Conservation (phyloP, 2,329 filamentous ascomycete genomes). For the Phaeosphaeria sp. region DNA sequence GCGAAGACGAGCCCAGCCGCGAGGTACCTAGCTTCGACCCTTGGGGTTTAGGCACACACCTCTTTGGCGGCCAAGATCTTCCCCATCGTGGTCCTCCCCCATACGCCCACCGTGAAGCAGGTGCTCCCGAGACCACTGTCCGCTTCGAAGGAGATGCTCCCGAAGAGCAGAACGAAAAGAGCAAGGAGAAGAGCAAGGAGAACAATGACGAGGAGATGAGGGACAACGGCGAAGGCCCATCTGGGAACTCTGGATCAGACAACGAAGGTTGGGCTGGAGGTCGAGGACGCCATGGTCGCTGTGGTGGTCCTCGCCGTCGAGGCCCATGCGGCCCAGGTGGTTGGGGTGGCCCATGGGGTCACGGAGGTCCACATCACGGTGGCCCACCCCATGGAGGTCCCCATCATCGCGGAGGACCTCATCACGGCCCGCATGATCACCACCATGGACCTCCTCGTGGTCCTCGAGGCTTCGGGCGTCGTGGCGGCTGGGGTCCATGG, state of each 20-base stretch:
- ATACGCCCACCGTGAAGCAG: not conserved
- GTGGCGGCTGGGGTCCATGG: slow-evolving; percentile 37
- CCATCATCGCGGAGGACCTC: slow-evolving; percentile 12
- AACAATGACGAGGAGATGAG: slow-evolving; percentile 21
- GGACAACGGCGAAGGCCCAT: slow-evolving; percentile 38
- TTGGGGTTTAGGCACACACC: slow-evolving; percentile 45
- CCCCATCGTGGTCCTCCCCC: slow-evolving; percentile 38
- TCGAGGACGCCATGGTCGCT: slow-evolving; percentile 26
- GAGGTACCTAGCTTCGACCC: slow-evolving; percentile 29
- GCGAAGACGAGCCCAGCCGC: slow-evolving; percentile 20
- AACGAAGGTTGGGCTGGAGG: slow-evolving; percentile 25
- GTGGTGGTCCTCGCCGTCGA: slow-evolving; percentile 21
- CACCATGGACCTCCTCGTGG: slow-evolving; percentile 25
- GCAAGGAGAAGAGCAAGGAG: slow-evolving; percentile 19
- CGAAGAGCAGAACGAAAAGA: slow-evolving; percentile 8
- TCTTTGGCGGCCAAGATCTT: slow-evolving; percentile 34
- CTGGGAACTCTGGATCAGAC: slow-evolving; percentile 35
- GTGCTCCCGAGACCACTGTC: not conserved
- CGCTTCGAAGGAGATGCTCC: not conserved
- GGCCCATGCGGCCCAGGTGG: slow-evolving; percentile 32
- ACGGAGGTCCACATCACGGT: slow-evolving; percentile 18
- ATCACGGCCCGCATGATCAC: slow-evolving; percentile 7
- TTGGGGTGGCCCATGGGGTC: slow-evolving; percentile 24
- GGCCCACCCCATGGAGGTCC: slow-evolving; percentile 25
- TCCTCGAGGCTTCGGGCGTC: slow-evolving; percentile 16